phyloP scores from a whole-genome alignment of 805 yeast genomes.

The Maudiozyma pseudohumilis region DNA sequence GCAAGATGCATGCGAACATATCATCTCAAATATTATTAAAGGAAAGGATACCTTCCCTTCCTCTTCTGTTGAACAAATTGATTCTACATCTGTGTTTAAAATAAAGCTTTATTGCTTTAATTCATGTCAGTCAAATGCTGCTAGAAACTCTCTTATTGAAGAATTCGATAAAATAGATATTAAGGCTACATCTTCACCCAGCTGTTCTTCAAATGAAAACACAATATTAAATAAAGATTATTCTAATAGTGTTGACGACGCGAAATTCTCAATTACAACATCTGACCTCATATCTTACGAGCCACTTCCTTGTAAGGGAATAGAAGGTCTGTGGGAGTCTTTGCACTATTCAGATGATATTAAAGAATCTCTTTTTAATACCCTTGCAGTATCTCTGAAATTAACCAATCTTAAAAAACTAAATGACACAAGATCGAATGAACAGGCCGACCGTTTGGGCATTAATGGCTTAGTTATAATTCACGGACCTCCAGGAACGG shows the following conservation, averaged over 20 bases:
- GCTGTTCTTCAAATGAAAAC: background rate
- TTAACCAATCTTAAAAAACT: constrained; percentile 10
- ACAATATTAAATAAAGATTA: too few species aligned
- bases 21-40: too few species aligned
- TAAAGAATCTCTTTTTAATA: constrained; percentile 26
- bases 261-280: constrained; percentile 14
- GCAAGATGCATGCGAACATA: too few species aligned
- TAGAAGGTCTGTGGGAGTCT: constrained; percentile 31
- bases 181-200: background rate
- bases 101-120: background rate
- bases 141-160: constrained; percentile 9
- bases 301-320: constrained; percentile 23
- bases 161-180: constrained; percentile 28
- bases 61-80: too few species aligned
- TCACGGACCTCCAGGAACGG: constrained; percentile 41
- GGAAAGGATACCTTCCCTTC: too few species aligned
- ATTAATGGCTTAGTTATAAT: constrained; percentile 16
- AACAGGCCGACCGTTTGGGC: background rate
- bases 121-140: background rate
- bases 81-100: background rate
- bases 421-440: background rate
- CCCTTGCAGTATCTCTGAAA: constrained; percentile 28
- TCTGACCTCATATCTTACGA: constrained; percentile 12
- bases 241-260: background rate
- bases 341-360: constrained; percentile 26